Percentiles rank a stretch among this genome's conserved stretches.
Evolutionary conservation across 2,329 filamentous ascomycete genomes (phyloP).

Genomic region (Nakataea oryzae): DNA sequence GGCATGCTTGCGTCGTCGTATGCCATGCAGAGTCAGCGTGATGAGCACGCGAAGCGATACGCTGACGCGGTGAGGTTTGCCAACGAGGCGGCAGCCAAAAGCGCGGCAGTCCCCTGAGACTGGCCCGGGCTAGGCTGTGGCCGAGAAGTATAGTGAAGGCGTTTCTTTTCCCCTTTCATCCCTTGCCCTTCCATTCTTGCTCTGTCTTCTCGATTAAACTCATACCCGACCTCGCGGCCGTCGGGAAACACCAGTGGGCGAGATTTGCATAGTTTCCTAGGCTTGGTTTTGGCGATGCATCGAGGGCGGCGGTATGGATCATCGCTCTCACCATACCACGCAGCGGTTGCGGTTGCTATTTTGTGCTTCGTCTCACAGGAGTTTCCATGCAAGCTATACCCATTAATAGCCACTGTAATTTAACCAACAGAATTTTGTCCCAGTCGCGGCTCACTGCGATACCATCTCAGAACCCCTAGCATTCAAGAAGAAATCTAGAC

Average conservation of each 20-base stretch:
- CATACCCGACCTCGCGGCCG: background rate
- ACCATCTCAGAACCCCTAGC: no score
- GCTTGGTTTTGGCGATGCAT: background rate
- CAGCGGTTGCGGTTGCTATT: background rate
- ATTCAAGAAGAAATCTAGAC: no score
- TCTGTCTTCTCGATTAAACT: background rate
- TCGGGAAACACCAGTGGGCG: background rate
- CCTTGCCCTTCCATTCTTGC: background rate
- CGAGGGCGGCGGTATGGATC: background rate
- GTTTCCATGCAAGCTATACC: background rate
- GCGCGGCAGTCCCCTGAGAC: background rate
- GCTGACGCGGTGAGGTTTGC: constrained; percentile 18
- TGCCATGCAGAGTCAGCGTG: constrained; percentile 50
- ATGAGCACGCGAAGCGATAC: background rate
- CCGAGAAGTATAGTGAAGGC: background rate
- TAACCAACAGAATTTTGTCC: background rate
- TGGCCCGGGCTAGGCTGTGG: background rate
- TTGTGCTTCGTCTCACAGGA: background rate
- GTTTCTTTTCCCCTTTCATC: background rate
- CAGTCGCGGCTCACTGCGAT: no score
- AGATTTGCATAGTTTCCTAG: background rate
- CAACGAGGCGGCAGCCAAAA: constrained; percentile 19
- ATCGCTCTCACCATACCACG: background rate
- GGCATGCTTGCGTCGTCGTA: constrained; percentile 68
- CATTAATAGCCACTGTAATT: background rate